phyloP scores from a whole-genome alignment of 257 asterid species.

The Jaltomata sinuosa region DNA sequence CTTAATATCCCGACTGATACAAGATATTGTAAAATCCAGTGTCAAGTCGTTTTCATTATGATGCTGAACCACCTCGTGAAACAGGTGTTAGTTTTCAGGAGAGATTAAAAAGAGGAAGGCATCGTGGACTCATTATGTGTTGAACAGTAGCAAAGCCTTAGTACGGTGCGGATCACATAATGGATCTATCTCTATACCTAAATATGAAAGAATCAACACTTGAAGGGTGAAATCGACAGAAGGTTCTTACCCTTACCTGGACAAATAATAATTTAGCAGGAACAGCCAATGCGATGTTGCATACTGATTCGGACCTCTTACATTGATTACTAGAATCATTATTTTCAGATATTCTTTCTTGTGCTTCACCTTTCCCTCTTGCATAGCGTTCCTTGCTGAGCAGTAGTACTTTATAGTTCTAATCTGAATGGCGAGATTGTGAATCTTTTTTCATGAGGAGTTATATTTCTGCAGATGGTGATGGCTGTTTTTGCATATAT shows the following conservation, averaged over 20 bases:
- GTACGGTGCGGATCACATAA: not conserved
- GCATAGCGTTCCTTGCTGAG: not conserved
- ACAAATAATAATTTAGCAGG: not conserved
- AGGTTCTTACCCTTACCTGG: not conserved
- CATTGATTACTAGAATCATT: not conserved
- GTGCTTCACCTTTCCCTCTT: not conserved
- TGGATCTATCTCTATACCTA: not conserved
- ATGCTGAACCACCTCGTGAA: not conserved
- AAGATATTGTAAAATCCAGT: not conserved
- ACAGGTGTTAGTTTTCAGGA: not conserved
- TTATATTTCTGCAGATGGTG: constrained; percentile 54
- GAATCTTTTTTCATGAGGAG: not conserved
- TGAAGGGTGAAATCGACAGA: not conserved
- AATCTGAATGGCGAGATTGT: not conserved
- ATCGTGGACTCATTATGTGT: not conserved
- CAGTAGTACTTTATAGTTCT: not conserved
- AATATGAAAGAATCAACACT: not conserved
- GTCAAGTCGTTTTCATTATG: not conserved
- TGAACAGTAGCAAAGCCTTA: not conserved
- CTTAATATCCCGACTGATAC: not conserved
- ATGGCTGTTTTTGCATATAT: constrained; percentile 81
- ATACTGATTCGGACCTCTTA: not conserved
- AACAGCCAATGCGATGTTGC: not conserved
- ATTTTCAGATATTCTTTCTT: not conserved
- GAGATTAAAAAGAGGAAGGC: not conserved